Conservation (phyloP, 306 rosid species). For the Sicyos baderoa region DNA sequence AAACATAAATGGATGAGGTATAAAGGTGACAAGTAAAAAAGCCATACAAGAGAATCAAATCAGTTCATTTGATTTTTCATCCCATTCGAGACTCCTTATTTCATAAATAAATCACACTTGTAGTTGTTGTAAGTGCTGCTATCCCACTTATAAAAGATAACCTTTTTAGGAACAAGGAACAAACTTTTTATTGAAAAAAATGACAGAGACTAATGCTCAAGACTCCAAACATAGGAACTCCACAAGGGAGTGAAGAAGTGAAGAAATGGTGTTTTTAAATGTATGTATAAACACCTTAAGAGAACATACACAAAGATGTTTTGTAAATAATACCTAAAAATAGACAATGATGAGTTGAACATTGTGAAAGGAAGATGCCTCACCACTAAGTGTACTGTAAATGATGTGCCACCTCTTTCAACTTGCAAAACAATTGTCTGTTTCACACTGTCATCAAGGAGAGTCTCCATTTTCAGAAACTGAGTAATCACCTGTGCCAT, state of each 20-base stretch:
- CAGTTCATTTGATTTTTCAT: neutral
- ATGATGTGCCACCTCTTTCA: conserved; percentile 72
- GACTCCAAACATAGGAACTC: too few relatives aligned
- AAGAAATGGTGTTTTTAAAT: neutral
- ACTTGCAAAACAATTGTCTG: conserved; percentile 62
- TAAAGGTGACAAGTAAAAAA: neutral
- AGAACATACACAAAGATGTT: neutral
- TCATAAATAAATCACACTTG: neutral
- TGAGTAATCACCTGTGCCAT: conserved; percentile 76
- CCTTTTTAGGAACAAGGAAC: neutral
- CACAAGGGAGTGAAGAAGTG: too few relatives aligned
- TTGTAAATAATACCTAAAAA: neutral
- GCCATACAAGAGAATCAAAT: neutral
- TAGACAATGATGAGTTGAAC: neutral
- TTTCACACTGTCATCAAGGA: conserved; percentile 81
- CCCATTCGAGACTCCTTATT: neutral
- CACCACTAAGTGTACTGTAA: conserved; percentile 60
- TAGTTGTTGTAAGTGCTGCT: neutral
- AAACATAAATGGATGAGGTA: neutral
- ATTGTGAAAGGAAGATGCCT: conserved; percentile 25
- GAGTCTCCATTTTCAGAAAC: conserved; percentile 78
- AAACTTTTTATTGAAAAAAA: too few relatives aligned
- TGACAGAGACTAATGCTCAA: too few relatives aligned
- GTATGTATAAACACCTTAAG: neutral
- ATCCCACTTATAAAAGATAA: neutral